These are phyloP conservation scores for Microglena sp. DNA, from an alignment of 139 green algal genomes.

Conservation along the genomic window DNA sequence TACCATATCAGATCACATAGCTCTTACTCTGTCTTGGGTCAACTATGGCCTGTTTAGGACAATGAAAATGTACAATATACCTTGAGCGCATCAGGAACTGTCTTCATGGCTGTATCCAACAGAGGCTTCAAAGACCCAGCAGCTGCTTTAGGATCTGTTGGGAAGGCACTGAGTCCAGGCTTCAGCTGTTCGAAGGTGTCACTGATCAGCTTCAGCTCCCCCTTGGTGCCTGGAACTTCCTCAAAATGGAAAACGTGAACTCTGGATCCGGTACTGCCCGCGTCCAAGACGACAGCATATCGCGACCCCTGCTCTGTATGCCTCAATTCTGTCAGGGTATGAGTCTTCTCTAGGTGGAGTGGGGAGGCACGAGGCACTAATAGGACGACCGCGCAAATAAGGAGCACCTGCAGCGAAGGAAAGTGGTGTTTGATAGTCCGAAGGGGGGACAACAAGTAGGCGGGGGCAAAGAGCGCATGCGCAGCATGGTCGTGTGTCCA, in stretches of 20 bases:
- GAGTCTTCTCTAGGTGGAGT: conserved; percentile 7
- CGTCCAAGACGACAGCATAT: conserved; percentile 92
- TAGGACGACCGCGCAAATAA: conserved; percentile 48
- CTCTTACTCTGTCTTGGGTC: no score
- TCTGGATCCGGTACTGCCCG: conserved; percentile 87
- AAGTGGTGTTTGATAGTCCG: background rate
- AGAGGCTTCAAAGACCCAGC: conserved; percentile 72
- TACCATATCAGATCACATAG: no score
- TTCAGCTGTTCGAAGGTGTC: conserved; percentile 91
- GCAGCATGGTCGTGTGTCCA: background rate
- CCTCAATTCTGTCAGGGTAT: conserved; percentile 20
- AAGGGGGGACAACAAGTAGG: background rate
- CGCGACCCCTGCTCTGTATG: background rate
- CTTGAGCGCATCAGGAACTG: conserved; percentile 59
- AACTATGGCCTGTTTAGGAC: no score
- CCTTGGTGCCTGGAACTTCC: background rate
- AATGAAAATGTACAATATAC: no score
- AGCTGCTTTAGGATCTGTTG: conserved; percentile 58
- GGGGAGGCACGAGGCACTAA: conserved; percentile 35
- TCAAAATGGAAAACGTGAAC: conserved; percentile 93
- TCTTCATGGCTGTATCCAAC: conserved; percentile 69
- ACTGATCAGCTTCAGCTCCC: conserved; percentile 51
- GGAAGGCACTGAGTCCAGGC: conserved; percentile 81
- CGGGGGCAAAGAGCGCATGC: background rate
- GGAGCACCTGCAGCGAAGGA: conserved; percentile 22